phyloP scores from a whole-genome alignment of 371 early-diverging fungal genomes.

The Mucor plumbeus region DNA sequence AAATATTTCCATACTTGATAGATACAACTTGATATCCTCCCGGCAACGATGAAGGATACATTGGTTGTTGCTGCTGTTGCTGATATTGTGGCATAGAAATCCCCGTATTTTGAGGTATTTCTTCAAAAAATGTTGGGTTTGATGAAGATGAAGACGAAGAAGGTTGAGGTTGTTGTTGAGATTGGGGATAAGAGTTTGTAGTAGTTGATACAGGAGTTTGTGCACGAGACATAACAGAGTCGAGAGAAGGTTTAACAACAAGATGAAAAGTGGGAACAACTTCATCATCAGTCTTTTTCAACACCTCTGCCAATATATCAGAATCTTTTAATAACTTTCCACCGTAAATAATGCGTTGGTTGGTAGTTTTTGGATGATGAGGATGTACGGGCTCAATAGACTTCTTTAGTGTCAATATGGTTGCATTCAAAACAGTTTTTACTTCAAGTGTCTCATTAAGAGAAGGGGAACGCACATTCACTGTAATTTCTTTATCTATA shows the following conservation, averaged over 20 bases:
- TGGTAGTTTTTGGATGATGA: slow-evolving; percentile 33
- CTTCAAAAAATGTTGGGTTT: not conserved
- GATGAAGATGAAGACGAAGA: not conserved
- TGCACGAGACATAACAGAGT: not conserved
- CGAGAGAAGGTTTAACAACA: slow-evolving; percentile 49
- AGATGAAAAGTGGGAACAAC: slow-evolving; percentile 46
- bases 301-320: slow-evolving; percentile 27
- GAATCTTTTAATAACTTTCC: slow-evolving; percentile 44
- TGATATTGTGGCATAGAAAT: not conserved
- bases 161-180: not conserved
- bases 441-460: slow-evolving; percentile 43
- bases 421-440: slow-evolving; percentile 21
- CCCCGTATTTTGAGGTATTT: not conserved
- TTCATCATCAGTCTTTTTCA: slow-evolving; percentile 34
- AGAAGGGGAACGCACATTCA: slow-evolving; percentile 51
- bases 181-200: not conserved
- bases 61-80: slow-evolving; percentile 12
- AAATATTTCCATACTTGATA: slow-evolving; percentile 39
- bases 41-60: slow-evolving; percentile 34
- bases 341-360: slow-evolving; percentile 51
- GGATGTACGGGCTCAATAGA: slow-evolving; percentile 44
- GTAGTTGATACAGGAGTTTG: not conserved
- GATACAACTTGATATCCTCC: slow-evolving; percentile 50
- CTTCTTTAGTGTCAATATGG: slow-evolving; percentile 35
- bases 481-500: slow-evolving; percentile 21